Evolutionary conservation across 1,139 yeast genomes (phyloP).

Genomic region (Candida tropicalis): DNA sequence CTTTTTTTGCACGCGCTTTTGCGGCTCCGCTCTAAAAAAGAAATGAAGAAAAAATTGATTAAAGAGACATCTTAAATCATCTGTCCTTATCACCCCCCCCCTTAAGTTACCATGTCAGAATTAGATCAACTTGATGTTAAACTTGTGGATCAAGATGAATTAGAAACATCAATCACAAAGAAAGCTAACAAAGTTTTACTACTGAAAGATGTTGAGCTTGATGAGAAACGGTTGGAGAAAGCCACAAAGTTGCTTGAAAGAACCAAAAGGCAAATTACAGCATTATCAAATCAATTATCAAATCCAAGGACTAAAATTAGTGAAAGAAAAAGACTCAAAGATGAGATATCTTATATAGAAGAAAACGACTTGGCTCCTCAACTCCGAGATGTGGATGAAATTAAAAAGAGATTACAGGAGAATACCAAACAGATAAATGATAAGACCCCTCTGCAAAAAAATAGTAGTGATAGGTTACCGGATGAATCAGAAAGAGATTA

Average conservation of each 20-base stretch:
- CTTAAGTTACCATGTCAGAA: conserved; percentile 8
- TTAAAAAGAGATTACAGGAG: conserved; percentile 52
- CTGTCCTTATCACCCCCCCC: too few species aligned
- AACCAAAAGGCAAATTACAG: conserved; percentile 42
- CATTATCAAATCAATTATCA: conserved; percentile 50
- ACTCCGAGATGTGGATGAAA: conserved; percentile 66
- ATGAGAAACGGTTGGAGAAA: conserved; percentile 70
- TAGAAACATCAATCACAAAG: conserved; percentile 71
- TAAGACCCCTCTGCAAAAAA: conserved; percentile 14
- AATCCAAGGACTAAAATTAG: conserved; percentile 67
- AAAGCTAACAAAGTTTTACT: conserved; percentile 67
- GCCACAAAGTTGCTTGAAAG: conserved; percentile 52
- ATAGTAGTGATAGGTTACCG: conserved; percentile 40
- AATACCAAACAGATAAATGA: conserved; percentile 10
- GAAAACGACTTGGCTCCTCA: conserved; percentile 56
- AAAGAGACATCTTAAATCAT: too few species aligned
- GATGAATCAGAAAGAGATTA: conserved; percentile 81
- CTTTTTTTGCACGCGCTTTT: too few species aligned
- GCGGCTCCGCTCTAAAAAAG: too few species aligned
- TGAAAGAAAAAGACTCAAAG: conserved; percentile 55
- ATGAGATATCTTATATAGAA: conserved; percentile 57
- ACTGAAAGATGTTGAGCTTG: conserved; percentile 70
- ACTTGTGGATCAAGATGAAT: conserved; percentile 72
- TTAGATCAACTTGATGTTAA: conserved; percentile 28
- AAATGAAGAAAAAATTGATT: too few species aligned